A percentile compares a stretch with the other conserved stretches of the same genome.
Conservation (phyloP, 1,284 basidiomycete genomes). For the Marasmius oreades region DNA sequence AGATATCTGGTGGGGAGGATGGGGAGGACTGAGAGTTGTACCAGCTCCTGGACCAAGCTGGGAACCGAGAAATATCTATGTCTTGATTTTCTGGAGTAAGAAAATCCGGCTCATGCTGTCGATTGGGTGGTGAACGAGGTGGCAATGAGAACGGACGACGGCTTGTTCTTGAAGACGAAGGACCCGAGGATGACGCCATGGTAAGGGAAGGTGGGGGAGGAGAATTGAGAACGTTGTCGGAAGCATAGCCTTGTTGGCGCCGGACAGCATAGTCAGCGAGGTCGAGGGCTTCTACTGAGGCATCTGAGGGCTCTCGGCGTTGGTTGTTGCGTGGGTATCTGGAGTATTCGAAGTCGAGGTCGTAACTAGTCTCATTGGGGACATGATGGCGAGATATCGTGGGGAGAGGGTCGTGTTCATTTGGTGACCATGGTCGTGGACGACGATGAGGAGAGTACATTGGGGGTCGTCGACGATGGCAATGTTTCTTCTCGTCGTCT, state of each 20-base stretch:
- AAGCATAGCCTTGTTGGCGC: conserved; percentile 19
- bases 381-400: conserved; percentile 20
- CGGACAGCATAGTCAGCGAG: conserved; percentile 60
- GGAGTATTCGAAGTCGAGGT: conserved; percentile 15
- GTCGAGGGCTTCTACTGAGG: conserved; percentile 65
- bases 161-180: conserved; percentile 28
- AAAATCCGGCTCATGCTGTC: conserved; percentile 15
- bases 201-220: conserved; percentile 44
- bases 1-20: conserved; percentile 28
- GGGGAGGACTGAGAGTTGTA: conserved; percentile 32
- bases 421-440: conserved; percentile 64
- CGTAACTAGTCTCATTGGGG: conserved; percentile 18
- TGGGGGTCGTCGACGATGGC: conserved; percentile 16
- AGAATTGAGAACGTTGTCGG: conserved; percentile 28
- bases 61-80: conserved; percentile 59
- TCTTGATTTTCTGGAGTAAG: conserved; percentile 27
- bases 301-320: conserved; percentile 53
- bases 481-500: conserved; percentile 4
- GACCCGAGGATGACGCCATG: conserved; percentile 36
- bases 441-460: conserved; percentile 38
- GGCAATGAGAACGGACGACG: conserved; percentile 50
- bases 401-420: conserved; percentile 52
- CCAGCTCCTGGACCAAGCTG: conserved; percentile 59
- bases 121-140: conserved; percentile 24
- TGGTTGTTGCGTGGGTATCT: conserved; percentile 16